Base-by-base conservation (phyloP, 2,329 filamentous ascomycete species). In the Pyrenophora graminea region DNA sequence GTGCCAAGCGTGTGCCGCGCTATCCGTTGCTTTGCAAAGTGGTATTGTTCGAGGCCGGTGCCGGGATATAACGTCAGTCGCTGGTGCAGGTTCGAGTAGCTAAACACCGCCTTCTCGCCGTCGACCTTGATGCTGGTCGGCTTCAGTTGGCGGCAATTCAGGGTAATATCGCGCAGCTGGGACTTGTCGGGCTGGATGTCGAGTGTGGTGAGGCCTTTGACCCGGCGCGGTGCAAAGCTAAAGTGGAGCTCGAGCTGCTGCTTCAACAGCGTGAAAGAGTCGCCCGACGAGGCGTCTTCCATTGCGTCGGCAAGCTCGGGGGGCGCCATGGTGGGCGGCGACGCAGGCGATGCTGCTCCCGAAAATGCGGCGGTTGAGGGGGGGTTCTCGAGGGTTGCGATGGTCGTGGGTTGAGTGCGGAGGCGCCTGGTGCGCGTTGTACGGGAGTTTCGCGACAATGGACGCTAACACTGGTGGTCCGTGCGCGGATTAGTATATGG, bases 181-280 rank as follows among this genome's bases (percentile, higher is more conserved):
- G 78, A 77, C 52, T 78, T 76, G 51, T 82, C 78, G 17, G 85
- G 85, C 61, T 88, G 86, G 46, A 97, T 85, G 25, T 87, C 88
- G 62, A 99, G 88, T 61, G 92, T 88, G 7, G 89, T 90, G 57
- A 84, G 87, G 43, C 94, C 94, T 55, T 83, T 86, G 66, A 97
- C 77, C 66, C 81, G 83, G 73, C 86, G 87, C 46, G 83, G 84
- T 58, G 83, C 81, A 71, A 99, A 95, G 76, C 96, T 89, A 69
- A 99, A 80, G 65, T 97, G 92, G 53, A 99, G 80, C 64, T 91
- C 87, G 42, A 99, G 87, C 71, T 90, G 89, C 76, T 97, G 93
- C 75, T 91, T 88, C 47, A 90, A 81, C 51, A 97, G 78, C 40
- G 79, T 78, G 66, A 81, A 85, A 25, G 62, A 63, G 60, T 64